Evolutionary conservation across 768 basidiomycete species (phyloP).

Genomic region (Macrolepiota albuminosa): DNA sequence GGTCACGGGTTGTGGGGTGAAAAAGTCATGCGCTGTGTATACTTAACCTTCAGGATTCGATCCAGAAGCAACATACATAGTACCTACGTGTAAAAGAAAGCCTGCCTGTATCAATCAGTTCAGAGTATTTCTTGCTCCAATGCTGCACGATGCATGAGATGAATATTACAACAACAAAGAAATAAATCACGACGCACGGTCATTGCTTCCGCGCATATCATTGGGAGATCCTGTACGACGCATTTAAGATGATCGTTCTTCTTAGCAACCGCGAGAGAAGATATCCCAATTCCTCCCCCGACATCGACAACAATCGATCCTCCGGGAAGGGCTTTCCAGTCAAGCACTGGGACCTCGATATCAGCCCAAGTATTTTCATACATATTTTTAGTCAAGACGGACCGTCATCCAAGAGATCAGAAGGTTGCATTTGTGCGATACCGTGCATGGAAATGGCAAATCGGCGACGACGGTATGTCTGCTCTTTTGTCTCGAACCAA

Average conservation of each 20-base stretch:
- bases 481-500: no score
- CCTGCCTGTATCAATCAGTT: conserved; percentile 1
- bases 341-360: conserved; percentile 13
- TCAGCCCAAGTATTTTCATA: background rate
- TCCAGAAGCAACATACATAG: no score
- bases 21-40: conserved; percentile 32
- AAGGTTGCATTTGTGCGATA: conserved; percentile 1
- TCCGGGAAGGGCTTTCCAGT: conserved; percentile 20
- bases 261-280: conserved; percentile 18
- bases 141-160: background rate
- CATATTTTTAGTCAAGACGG: background rate
- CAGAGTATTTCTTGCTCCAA: conserved; percentile 5
- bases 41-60: no score
- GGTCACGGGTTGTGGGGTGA: conserved; percentile 28
- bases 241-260: conserved; percentile 16
- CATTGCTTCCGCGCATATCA: conserved; percentile 14
- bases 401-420: background rate
- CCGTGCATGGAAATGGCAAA: conserved; percentile 2
- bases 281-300: conserved; percentile 24
- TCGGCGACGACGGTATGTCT: background rate
- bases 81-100: conserved; percentile 6
- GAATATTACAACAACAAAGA: background rate
- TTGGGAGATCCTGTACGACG: conserved; percentile 22
- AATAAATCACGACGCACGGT: background rate
- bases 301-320: conserved; percentile 26